A percentile compares a stretch with the other conserved stretches of the same genome.
phyloP scores from a whole-genome alignment of 305 asterid genomes.

The Fraxinus paxiana region DNA sequence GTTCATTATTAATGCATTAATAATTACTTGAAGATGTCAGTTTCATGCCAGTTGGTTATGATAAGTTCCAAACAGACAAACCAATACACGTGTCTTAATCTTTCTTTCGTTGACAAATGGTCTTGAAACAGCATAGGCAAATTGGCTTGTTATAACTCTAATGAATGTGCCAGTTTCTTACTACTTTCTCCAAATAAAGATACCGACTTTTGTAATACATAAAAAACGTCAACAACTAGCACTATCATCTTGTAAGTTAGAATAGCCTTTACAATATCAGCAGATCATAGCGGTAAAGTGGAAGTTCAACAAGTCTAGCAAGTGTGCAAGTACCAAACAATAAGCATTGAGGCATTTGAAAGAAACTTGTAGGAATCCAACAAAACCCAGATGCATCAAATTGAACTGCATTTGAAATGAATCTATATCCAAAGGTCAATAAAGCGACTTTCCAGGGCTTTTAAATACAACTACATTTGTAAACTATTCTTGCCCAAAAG shows the following conservation, averaged over 20 bases:
- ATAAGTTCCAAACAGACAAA: background rate
- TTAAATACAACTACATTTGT: background rate
- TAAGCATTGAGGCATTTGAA: background rate
- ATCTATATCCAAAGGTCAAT: conserved; percentile 4
- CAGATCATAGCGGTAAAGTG: background rate
- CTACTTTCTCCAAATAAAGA: conserved; percentile 8
- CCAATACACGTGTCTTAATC: background rate
- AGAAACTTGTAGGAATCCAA: background rate
- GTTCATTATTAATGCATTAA: conserved; percentile 1
- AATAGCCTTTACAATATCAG: background rate
- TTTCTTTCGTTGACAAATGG: background rate
- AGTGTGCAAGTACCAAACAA: background rate
- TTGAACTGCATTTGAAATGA: background rate
- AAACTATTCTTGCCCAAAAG: background rate
- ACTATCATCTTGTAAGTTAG: background rate
- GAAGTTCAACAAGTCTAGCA: background rate
- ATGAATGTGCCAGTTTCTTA: background rate
- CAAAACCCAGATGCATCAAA: background rate
- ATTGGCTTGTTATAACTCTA: background rate
- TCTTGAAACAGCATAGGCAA: background rate
- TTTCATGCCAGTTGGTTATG: background rate
- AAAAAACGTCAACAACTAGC: background rate
- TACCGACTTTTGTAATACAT: conserved; percentile 1
- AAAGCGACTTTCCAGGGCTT: background rate
- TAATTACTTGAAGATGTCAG: background rate